These are phyloP conservation scores for Coniosporium tulheliwenetii DNA, from an alignment of 2,329 filamentous ascomycete genomes.

Conservation along the genomic window DNA sequence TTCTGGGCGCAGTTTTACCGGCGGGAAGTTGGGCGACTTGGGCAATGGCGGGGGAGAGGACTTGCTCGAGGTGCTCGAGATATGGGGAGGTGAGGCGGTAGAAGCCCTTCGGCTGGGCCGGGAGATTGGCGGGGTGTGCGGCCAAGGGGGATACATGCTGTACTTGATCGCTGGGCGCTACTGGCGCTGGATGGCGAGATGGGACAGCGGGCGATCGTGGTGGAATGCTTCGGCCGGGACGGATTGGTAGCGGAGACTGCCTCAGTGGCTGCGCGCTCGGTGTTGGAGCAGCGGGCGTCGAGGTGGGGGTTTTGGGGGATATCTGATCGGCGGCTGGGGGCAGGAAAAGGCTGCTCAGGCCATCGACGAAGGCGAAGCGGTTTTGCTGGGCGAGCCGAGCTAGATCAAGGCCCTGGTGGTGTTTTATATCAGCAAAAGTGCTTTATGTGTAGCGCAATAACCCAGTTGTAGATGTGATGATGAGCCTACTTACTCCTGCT, in stretches of 20 bases:
- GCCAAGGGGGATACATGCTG: no score
- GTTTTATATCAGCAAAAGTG: conserved; percentile 8
- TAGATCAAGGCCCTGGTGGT: conserved; percentile 51
- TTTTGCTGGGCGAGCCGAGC: conserved; percentile 40
- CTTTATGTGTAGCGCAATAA: conserved; percentile 4
- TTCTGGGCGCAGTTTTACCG: conserved; percentile 4
- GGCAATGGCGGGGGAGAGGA: conserved; percentile 13
- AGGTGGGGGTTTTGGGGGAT: neutral
- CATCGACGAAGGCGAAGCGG: conserved; percentile 61
- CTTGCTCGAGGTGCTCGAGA: conserved; percentile 11
- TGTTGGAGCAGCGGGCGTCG: conserved; percentile 3
- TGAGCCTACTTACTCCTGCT: conserved; percentile 35
- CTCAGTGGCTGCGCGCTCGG: neutral
- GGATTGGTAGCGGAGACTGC: no score
- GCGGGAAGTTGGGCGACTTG: conserved; percentile 1
- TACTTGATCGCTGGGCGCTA: no score
- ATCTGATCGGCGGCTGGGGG: neutral
- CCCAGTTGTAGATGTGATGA: neutral
- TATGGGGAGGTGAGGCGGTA: conserved; percentile 13
- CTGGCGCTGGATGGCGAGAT: no score
- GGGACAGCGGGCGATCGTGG: no score
- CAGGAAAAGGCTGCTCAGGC: conserved; percentile 44
- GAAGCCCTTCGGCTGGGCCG: neutral
- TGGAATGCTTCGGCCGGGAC: no score
- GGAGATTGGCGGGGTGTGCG: neutral